Base-by-base conservation (phyloP, 768 basidiomycete genomes). In the Psilocybe subaeruginosa region DNA sequence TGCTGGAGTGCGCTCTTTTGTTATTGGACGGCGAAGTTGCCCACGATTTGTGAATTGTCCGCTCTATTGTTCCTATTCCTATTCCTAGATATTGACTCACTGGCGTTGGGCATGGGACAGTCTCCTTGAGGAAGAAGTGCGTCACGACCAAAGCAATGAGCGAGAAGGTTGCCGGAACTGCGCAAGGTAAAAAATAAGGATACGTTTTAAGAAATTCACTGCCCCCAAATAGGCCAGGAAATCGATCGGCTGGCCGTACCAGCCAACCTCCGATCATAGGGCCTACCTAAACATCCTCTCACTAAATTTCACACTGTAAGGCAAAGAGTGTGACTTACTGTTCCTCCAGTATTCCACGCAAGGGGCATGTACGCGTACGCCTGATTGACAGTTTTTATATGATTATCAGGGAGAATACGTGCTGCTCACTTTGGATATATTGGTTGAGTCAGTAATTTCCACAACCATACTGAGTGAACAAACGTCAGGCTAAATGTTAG, bases 391-490 rank as follows among this genome's bases (percentile, higher is more conserved):
- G 11, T 39, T 6, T 12, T 7, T 33, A 29, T 12, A 4, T 8
- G 17, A n/a, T 27, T 3, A 23, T 17, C 19, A 27, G 51, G 8
- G 11, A 59, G 2, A 7, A 3, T 16, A 30, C 9, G 46, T n/a
- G 33, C 11, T 33, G 62, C 69, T 63, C 61, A 80, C 89, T 68
- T 80, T 80, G 2, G 89, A 78, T 45, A 92, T 78, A 69, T 91
- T 91, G 0, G 87, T 85, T 0, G 82, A 72, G 64, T 92, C 90
- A 0, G 90, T 90, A 60, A 92, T 80, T 69, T 92, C 91, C 2
- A 81, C 84, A 71, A 90, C 78, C 80, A 88, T 87, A 62, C 89
- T 89, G 66, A 30, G 23, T 31, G 16, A 46, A 51, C 49, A 3
- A n/a, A 49, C n/a, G 29, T 47, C 19, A 35, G 41, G 37, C 7